These are phyloP conservation scores for Diaporthe sp. DNA, from an alignment of 2,329 filamentous ascomycete species.

Conservation along the genomic window DNA sequence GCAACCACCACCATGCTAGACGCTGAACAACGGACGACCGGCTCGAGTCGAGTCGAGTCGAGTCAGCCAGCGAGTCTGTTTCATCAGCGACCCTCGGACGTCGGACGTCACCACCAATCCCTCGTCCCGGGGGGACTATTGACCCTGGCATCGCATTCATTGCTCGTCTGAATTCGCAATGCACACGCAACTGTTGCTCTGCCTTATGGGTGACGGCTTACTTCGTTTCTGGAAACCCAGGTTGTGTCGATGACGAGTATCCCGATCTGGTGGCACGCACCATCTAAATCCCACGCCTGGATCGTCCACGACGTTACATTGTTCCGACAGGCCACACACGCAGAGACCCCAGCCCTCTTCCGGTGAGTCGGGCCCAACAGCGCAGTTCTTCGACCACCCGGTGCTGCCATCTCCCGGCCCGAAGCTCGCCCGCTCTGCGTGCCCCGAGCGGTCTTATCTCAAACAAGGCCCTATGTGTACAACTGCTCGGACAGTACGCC, in stretches of 20 bases:
- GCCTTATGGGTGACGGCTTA: too few species aligned
- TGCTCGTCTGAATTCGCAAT: not conserved
- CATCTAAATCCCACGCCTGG: conserved; percentile 4
- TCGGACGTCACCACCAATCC: conserved; percentile 9
- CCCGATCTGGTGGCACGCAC: conserved; percentile 23
- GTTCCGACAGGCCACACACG: not conserved
- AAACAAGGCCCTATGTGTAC: not conserved
- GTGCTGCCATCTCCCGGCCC: conserved; percentile 17
- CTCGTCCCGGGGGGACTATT: not conserved
- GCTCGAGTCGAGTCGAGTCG: not conserved
- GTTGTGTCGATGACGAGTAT: not conserved
- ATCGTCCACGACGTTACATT: conserved; percentile 24
- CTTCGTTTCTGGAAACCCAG: not conserved
- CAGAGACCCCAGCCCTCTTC: not conserved
- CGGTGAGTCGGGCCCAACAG: not conserved
- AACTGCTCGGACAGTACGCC: not conserved
- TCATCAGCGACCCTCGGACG: conserved; percentile 19
- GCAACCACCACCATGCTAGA: not conserved
- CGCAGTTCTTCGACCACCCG: not conserved
- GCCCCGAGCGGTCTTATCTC: not conserved
- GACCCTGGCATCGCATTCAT: not conserved
- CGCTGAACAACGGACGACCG: not conserved
- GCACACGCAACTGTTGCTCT: not conserved
- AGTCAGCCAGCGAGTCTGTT: conserved; percentile 22
- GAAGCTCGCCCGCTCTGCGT: conserved; percentile 5